phyloP scores from a whole-genome alignment of 768 basidiomycete genomes.

The Nevesoporus exiguus region DNA sequence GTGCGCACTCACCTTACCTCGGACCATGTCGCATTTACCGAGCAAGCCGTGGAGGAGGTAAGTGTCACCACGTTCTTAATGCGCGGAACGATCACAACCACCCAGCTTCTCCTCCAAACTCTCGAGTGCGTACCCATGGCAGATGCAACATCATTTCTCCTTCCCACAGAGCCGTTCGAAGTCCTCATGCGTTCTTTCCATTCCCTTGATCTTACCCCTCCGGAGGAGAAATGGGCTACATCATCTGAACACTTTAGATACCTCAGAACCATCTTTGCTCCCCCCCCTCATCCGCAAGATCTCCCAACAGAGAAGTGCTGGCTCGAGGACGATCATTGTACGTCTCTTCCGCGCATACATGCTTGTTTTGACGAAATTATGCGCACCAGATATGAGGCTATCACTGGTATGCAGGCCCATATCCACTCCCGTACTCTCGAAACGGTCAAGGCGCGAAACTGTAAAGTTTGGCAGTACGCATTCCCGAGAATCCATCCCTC shows the following conservation, averaged over 20 bases:
- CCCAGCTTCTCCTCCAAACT: conserved; percentile 41
- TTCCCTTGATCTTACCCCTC: conserved; percentile 33
- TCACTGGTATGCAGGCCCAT: conserved; percentile 34
- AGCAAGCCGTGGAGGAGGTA: conserved; percentile 46
- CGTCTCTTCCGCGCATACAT: conserved; percentile 21
- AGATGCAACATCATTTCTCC: conserved; percentile 48
- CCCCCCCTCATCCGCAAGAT: conserved; percentile 18
- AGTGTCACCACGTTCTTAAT: background rate
- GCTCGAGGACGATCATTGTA: conserved; percentile 35
- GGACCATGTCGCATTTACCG: conserved; percentile 54
- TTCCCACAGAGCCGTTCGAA: conserved; percentile 57
- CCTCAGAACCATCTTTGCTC: conserved; percentile 18
- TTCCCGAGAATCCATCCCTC: conserved; percentile 27
- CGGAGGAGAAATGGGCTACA: conserved; percentile 44
- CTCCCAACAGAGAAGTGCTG: conserved; percentile 39
- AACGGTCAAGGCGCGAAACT: conserved; percentile 45
- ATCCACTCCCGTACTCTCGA: conserved; percentile 42
- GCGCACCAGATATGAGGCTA: conserved; percentile 24
- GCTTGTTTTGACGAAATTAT: conserved; percentile 1
- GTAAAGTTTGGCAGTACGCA: conserved; percentile 36
- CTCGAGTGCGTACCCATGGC: conserved; percentile 43
- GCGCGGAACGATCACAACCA: background rate
- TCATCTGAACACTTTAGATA: conserved; percentile 19
- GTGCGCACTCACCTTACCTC: conserved; percentile 49
- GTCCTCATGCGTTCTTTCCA: conserved; percentile 36